Evolutionary conservation across 2,329 filamentous ascomycete genomes (phyloP).

Genomic region (Aspergillus eucalypticola): DNA sequence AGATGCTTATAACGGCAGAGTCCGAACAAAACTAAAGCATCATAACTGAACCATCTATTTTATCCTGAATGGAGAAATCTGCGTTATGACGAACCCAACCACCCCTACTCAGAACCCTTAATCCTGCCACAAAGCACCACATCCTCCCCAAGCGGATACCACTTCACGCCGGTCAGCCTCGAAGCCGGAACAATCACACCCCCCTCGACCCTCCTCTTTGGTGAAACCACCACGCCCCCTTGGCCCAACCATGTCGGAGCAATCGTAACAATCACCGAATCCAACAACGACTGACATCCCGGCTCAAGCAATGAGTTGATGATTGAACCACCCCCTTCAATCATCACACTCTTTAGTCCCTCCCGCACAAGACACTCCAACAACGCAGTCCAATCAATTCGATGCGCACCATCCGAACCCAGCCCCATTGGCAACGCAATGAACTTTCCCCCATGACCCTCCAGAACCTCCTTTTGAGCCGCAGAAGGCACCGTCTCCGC

Average conservation of each 20-base stretch:
- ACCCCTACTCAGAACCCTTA: not conserved
- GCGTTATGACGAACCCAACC: not conserved
- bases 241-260: slow-evolving; percentile 83
- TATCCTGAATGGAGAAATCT: too few species aligned
- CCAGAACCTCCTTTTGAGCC: slow-evolving; percentile 23
- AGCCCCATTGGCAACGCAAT: slow-evolving; percentile 27
- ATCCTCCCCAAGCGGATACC: slow-evolving; percentile 77
- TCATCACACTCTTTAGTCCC: slow-evolving; percentile 75
- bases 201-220: slow-evolving; percentile 54
- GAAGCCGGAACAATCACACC: slow-evolving; percentile 60
- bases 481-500: slow-evolving; percentile 13
- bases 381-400: slow-evolving; percentile 61
- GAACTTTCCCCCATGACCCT: slow-evolving; percentile 34
- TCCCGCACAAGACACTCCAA: slow-evolving; percentile 56
- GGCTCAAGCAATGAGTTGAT: slow-evolving; percentile 75
- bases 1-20: too few species aligned
- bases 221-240: slow-evolving; percentile 77
- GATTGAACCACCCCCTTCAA: slow-evolving; percentile 79
- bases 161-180: slow-evolving; percentile 62
- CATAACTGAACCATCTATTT: too few species aligned
- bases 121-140: slow-evolving; percentile 74
- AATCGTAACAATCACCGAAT: slow-evolving; percentile 81
- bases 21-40: too few species aligned
- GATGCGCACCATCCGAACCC: slow-evolving; percentile 16
- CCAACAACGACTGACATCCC: slow-evolving; percentile 58